A percentile compares a stretch with the other conserved stretches of the same genome.
Evolutionary conservation across 2,329 filamentous ascomycete genomes (phyloP).

Genomic region (Pestalotiopsis sp.): DNA sequence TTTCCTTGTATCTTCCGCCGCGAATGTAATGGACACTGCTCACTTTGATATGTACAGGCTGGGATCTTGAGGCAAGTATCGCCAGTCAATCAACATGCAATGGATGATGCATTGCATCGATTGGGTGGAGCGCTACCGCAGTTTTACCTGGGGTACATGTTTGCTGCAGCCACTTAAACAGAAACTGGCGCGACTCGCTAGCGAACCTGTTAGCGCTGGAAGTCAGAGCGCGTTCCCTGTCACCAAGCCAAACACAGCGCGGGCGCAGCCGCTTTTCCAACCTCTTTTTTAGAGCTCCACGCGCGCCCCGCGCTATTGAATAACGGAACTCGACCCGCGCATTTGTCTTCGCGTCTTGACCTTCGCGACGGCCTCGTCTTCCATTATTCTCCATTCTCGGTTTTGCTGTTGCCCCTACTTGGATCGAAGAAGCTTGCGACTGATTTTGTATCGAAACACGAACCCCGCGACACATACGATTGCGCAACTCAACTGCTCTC

Average conservation of each 20-base stretch:
- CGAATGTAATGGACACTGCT: neutral
- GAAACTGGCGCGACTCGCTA: neutral
- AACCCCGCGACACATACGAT: neutral
- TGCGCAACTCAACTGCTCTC: neutral
- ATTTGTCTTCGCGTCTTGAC: neutral
- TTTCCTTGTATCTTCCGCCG: conserved; percentile 2
- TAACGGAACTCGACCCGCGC: neutral
- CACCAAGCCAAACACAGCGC: neutral
- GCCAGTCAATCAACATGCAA: neutral
- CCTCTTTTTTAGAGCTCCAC: neutral
- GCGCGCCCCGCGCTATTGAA: neutral
- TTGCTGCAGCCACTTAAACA: neutral
- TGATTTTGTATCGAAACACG: neutral
- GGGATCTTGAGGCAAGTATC: neutral
- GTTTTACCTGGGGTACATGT: neutral
- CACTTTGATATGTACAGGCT: neutral
- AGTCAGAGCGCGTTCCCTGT: neutral
- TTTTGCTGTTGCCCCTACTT: neutral
- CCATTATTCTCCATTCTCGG: neutral
- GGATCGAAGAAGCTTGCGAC: neutral
- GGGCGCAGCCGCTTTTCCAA: neutral
- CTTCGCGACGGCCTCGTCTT: neutral
- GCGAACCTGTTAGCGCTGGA: neutral
- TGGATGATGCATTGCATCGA: neutral
- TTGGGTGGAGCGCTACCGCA: neutral